These are phyloP conservation scores for Penicillium concentricum DNA, from an alignment of 2,329 filamentous ascomycete genomes.

Conservation along the genomic window DNA sequence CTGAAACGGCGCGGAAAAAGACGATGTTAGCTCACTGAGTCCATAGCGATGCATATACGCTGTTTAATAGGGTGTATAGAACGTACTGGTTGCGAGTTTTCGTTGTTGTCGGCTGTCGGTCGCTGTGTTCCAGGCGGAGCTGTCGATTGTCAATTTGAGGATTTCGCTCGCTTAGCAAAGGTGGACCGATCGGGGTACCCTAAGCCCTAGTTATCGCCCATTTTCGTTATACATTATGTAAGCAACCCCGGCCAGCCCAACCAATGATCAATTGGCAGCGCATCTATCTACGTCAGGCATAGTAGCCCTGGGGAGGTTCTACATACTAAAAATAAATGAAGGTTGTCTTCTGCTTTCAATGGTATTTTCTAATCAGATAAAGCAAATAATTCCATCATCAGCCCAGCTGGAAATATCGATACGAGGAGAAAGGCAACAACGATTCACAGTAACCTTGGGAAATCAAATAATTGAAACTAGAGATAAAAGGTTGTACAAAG, in stretches of 20 bases:
- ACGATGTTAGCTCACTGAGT: constrained; percentile 48
- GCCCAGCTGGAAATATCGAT: background rate
- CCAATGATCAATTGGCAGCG: constrained; percentile 1
- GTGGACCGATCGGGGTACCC: constrained; percentile 35
- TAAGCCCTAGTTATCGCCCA: constrained; percentile 39
- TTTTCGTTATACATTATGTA: constrained; percentile 18
- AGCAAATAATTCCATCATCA: no score
- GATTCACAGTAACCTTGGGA: background rate
- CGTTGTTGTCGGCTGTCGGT: constrained; percentile 45
- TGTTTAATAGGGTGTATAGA: constrained; percentile 13
- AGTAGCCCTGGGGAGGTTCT: background rate
- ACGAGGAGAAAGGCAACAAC: background rate
- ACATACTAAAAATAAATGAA: background rate
- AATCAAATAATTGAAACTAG: background rate
- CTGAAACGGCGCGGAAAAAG: constrained; percentile 50
- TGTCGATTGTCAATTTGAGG: constrained; percentile 40
- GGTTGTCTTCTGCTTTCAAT: background rate
- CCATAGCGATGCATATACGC: constrained; percentile 14
- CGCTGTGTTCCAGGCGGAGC: constrained; percentile 39
- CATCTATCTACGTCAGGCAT: background rate
- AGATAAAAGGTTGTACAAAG: background rate
- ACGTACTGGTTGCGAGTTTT: constrained; percentile 51
- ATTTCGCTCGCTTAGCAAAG: constrained; percentile 45
- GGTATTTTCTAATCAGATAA: background rate
- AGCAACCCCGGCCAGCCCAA: background rate